Conservation (phyloP, 2,329 filamentous ascomycete genomes). For the Ceratocystis ficicola region DNA sequence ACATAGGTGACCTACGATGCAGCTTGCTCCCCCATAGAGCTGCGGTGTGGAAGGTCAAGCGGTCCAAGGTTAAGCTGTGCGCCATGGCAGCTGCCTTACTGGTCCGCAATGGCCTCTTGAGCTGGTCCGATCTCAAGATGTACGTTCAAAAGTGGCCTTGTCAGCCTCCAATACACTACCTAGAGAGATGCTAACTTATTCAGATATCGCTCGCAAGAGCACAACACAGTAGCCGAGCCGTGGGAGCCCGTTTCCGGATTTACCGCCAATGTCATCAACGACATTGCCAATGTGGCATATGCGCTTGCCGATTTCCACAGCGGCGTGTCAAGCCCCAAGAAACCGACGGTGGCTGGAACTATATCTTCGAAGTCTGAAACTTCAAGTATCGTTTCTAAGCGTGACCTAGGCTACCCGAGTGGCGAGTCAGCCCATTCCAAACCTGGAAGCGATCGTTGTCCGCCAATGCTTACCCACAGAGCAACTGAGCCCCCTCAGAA, state of each 20-base stretch:
- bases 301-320: constrained; percentile 63
- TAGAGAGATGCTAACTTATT: constrained; percentile 20
- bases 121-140: constrained; percentile 61
- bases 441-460: not conserved
- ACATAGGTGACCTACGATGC: constrained; percentile 56
- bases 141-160: not conserved
- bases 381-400: not conserved
- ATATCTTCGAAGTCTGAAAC: not conserved
- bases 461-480: not conserved
- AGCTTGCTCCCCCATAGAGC: constrained; percentile 52
- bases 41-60: constrained; percentile 63
- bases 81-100: constrained; percentile 60
- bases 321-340: constrained; percentile 25
- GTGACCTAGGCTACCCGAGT: not conserved
- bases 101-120: constrained; percentile 50
- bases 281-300: constrained; percentile 69
- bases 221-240: constrained; percentile 66
- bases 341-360: not conserved
- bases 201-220: constrained; percentile 44
- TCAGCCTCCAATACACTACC: constrained; percentile 32
- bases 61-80: constrained; percentile 52
- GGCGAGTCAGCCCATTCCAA: not conserved
- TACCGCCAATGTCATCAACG: constrained; percentile 66
- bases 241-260: constrained; percentile 69
- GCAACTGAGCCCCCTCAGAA: not conserved